A percentile compares a stretch with the other conserved stretches of the same genome.
phyloP scores from a whole-genome alignment of 2,329 filamentous ascomycete genomes.

The Fusarium nanum region DNA sequence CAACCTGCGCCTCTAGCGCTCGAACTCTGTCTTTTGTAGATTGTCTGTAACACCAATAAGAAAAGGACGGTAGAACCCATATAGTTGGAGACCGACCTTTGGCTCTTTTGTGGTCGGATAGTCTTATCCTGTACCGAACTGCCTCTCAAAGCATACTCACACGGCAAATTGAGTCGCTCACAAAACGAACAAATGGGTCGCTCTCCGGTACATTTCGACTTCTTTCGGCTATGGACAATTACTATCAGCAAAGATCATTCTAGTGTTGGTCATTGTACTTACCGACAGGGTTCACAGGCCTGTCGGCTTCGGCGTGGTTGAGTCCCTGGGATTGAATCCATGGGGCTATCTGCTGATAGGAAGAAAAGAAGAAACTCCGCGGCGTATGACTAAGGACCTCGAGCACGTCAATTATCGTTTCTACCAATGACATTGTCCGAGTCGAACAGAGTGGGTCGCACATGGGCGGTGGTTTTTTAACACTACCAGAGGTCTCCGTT shows the following conservation, averaged over 20 bases:
- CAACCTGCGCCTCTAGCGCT: background rate
- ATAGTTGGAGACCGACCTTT: background rate
- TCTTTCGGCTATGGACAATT: background rate
- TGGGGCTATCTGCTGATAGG: background rate
- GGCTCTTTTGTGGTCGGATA: background rate
- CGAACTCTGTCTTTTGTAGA: constrained; percentile 8
- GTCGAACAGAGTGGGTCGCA: rapidly evolving
- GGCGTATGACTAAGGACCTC: background rate
- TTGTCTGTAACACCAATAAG: background rate
- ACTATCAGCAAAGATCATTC: rapidly evolving
- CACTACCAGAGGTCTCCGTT: background rate
- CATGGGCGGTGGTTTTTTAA: rapidly evolving
- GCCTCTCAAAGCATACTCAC: constrained; percentile 5
- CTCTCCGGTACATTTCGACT: constrained; percentile 18
- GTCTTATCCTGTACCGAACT: background rate
- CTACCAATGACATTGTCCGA: background rate
- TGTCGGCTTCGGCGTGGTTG: background rate
- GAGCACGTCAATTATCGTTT: background rate
- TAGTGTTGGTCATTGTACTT: rapidly evolving
- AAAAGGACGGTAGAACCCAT: too few relatives aligned
- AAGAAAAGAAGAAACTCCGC: background rate
- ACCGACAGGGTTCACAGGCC: constrained; percentile 21
- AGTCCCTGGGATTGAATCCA: background rate
- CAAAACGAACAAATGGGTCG: constrained; percentile 20
- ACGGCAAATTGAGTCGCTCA: background rate